Base-by-base conservation (phyloP, 164 flowering plant genomes). In the Chimonanthus praecox region DNA sequence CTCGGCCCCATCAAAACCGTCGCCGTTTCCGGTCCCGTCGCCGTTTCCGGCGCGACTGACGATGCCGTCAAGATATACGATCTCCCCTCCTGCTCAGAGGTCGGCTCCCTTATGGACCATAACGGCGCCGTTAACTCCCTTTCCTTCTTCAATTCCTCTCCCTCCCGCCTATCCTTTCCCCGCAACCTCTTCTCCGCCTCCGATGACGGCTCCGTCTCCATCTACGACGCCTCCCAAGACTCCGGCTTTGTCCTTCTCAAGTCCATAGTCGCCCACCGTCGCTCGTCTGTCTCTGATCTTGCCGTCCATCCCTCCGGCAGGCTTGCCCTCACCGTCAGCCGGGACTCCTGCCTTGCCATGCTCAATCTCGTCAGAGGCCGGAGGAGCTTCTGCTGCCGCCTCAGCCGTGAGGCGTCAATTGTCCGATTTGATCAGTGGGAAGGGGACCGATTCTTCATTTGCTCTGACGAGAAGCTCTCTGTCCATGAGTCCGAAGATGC, bases 401-500 rank as follows among this genome's bases (percentile, higher is more conserved):
- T 92, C 69, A 90, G 78, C 20, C 84, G 82, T 74, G 97, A 92
- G 71, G 93, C 98, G 7, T 78, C 84, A 6, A 68, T 89, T 48
- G 89, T 94, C 70, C 79, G 74, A 68, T 94, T 79, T 73, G 83
- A 78, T 51, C n/a, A 16, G 3, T 33, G 60, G 16, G 67, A 73
- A 0, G 99, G 97, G n/a, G 91, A 82, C 33, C 86, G 60, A 71
- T 94, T 94, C 67, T 89, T 78, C 68, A 89, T 94, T 96, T 92
- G 74, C 18, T 65, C 68, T 50, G 91, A 86, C 20, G 89, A 88
- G 74, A 91, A 84, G 67, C 79, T 94, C 7, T 81, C 86, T 50
- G 81, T 92, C 43, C 98, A 94, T 75, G 85, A 87, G 7, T 79
- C 98, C 0, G 96, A 91, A 81, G 97, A 94, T 78, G 98, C 97